Evolutionary conservation across 345 rosid genomes (phyloP).

Genomic region (Psidium guajava): DNA sequence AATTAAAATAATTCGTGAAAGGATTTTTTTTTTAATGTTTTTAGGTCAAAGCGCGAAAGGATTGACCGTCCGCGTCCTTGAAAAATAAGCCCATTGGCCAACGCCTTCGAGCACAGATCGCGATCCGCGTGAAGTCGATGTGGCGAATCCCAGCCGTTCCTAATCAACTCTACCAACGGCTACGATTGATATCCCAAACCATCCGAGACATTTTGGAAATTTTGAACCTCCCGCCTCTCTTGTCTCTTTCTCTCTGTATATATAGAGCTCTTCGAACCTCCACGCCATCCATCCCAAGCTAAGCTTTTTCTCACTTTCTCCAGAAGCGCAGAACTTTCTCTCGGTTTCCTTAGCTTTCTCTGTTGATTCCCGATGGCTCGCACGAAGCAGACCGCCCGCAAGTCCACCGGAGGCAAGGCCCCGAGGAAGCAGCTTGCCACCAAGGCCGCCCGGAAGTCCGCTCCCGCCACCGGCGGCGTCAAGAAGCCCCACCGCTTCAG

Average conservation of each 20-base stretch:
- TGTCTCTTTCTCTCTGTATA: neutral
- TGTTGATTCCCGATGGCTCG: constrained; percentile 1
- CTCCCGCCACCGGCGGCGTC: constrained; percentile 11
- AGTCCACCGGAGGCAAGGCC: constrained; percentile 12
- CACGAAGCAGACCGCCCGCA: constrained; percentile 10
- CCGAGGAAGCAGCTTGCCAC: constrained; percentile 13
- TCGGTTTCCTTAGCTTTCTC: neutral
- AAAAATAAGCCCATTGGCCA: neutral
- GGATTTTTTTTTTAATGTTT: neutral
- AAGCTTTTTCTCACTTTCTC: neutral
- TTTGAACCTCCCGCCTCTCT: neutral
- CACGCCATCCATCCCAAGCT: neutral
- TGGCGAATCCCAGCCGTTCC: neutral
- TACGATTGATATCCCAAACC: neutral
- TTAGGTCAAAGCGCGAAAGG: neutral
- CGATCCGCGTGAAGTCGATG: neutral
- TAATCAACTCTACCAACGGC: neutral
- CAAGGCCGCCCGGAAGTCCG: constrained; percentile 10
- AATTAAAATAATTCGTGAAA: no score
- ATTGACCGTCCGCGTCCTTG: neutral
- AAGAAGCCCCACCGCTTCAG: constrained; percentile 13
- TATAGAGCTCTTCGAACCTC: neutral
- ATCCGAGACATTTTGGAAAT: neutral
- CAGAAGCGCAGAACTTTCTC: no score
- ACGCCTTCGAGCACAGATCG: neutral